Percentiles rank a stretch among this genome's conserved stretches.
These are phyloP conservation scores for Pseudocercospora musae DNA, from an alignment of 2,329 filamentous ascomycete genomes.

Conservation along the genomic window DNA sequence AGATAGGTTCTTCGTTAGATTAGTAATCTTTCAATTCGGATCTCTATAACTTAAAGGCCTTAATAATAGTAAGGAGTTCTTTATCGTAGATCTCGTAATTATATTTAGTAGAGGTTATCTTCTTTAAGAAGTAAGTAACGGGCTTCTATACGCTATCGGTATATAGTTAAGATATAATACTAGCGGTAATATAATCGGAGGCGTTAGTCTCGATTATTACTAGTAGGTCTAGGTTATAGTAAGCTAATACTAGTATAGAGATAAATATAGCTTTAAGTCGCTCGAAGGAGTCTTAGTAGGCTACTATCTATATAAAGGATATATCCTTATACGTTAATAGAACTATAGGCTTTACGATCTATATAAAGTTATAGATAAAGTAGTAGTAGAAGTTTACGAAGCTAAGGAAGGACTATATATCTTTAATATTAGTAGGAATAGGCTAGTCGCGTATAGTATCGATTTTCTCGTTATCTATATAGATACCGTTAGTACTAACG, in stretches of 20 bases:
- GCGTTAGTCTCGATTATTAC: background rate
- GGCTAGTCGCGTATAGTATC: background rate
- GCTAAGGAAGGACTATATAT: slow-evolving; percentile 2
- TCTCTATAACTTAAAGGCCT: background rate
- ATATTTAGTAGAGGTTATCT: background rate
- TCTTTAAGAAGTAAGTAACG: background rate
- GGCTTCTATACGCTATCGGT: background rate
- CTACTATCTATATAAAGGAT: background rate
- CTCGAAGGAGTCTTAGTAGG: background rate
- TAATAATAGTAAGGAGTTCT: background rate
- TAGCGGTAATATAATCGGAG: background rate
- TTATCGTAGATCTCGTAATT: background rate
- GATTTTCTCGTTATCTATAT: background rate
- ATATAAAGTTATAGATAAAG: background rate
- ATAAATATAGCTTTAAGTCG: background rate
- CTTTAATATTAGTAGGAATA: background rate
- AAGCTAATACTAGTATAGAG: background rate
- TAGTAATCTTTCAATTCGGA: background rate
- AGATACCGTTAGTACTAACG: background rate
- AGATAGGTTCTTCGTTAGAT: background rate
- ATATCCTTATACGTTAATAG: background rate
- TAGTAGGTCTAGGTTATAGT: background rate
- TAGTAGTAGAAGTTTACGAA: too few relatives aligned
- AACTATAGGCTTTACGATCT: background rate
- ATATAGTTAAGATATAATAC: background rate